Evolutionary conservation across 495 filamentous ascomycete genomes (phyloP), one percentile per base, ranked within the genome.

Genomic region (Penicillium ucsense): DNA sequence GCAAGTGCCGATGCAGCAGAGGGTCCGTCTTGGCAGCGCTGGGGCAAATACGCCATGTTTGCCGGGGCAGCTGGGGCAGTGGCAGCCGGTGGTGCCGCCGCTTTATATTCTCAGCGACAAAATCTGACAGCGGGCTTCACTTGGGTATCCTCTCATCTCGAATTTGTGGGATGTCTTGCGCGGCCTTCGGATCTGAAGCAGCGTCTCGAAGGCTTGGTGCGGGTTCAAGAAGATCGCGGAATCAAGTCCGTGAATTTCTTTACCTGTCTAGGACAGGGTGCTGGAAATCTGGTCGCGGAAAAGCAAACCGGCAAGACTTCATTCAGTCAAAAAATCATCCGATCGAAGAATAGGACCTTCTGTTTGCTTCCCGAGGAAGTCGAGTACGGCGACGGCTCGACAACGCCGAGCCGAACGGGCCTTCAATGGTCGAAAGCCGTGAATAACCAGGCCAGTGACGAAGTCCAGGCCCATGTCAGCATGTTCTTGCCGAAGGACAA

Each of bases 71-170:
- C 85, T 0, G 81, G 81, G 0, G 87, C 88, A 2, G 76, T 94
- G 0, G 86, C 87, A 0, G 91, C 88, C 0, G 88, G 85, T n/a
- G 86, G 88, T 5, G 89, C 87, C 7, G 89, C 87, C 4, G 89
- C 88, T 2, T 83, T 90, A 9, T 97, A 95, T 63, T 63, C 87
- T 35, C 87, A 90, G 54, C 76, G 86, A 10, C 85, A 94, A 7
- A 79, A 86, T 35, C 74, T 98, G 34, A 77, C 73, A 0, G 72
- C 81, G 20, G 82, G 86, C 0, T 81, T 81, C 68, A 70, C 63
- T 34, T 98, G 89, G 90, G 86, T 86, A 10, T 81, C 83, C 7
- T 88, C 85, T 10, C 94, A 98, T 68, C 80, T 98, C n/a, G 89
- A 90, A 61, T 98, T 98, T 55, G 84, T 97, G 3, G 89, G 90